Evolutionary conservation across 73 alveolate genomes (phyloP), one percentile per base, ranked within the genome.

Genomic region (Halteria grandinella): DNA sequence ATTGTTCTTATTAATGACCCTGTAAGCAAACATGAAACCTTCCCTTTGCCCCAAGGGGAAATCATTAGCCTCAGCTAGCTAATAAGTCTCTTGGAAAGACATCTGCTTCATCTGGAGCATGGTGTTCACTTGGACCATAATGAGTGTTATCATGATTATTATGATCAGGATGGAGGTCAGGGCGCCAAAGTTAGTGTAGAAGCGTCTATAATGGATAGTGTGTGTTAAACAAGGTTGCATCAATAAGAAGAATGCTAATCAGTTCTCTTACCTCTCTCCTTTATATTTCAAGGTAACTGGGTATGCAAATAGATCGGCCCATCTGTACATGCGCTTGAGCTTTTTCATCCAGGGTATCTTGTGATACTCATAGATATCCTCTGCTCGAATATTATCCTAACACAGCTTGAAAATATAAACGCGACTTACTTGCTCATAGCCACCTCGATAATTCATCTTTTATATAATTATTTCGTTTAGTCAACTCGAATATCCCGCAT

Each of bases 151-250:
- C 80, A 66, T 41, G 27, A 44, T 73, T 1, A 45, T 39, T 5
- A 73, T 73, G 12, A 73, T 55, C 40, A 55, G 18, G 31, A 49
- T 10, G 21, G 77, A 55, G 5, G 76, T 73, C 40, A 73, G 41
- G 0, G 86, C 86, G 17, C 86, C 86, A 37, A 73, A 73, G 76
- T 73, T 73, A 73, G 86, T 73, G 66, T 54, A 73, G 28, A 73
- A 73, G 21, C 55, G 53, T 44, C 80, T 66, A 45, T 18, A 15
- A 23, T 45, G 8, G 6, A 44, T 21, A 11, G 18, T 40, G 23
- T 11, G 25, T 32, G 14, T 5, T 58, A 31, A 28, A 40, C 28
- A n/a, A n/a, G n/a, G n/a, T n/a, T n/a, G n/a, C n/a, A n/a, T n/a
- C n/a, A n/a, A n/a, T n/a, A n/a, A n/a, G n/a, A n/a, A n/a, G n/a